These are phyloP conservation scores for Pugionium cornutum DNA, from an alignment of 345 rosid genomes.

Conservation along the genomic window DNA sequence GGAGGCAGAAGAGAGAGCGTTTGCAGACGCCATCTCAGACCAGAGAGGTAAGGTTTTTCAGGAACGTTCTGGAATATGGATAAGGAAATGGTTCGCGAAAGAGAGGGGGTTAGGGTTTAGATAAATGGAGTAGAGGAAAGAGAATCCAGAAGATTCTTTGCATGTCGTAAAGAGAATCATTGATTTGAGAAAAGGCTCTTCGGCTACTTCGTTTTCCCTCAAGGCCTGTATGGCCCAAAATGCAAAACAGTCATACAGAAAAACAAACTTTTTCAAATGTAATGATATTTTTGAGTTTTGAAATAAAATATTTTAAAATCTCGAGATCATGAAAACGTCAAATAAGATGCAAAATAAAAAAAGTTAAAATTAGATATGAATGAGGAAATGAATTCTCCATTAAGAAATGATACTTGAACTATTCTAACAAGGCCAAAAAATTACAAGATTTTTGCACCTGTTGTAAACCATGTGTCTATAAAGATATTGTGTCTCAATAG, in stretches of 20 bases:
- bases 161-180: slow-evolving; percentile 38
- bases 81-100: slow-evolving; percentile 41
- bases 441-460: no score
- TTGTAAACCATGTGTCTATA: no score
- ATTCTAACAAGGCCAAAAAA: no score
- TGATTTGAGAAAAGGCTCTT: slow-evolving; percentile 21
- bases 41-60: background rate
- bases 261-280: no score
- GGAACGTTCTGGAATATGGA: slow-evolving; percentile 18
- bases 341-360: no score
- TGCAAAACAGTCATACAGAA: background rate
- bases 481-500: no score
- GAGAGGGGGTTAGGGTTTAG: slow-evolving; percentile 54
- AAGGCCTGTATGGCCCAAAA: slow-evolving; percentile 26
- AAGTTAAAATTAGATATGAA: no score
- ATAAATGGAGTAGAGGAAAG: slow-evolving; percentile 28
- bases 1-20: slow-evolving; percentile 69
- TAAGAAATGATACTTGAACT: no score
- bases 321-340: no score
- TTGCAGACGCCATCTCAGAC: slow-evolving; percentile 66
- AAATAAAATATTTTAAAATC: no score
- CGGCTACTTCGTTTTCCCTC: background rate
- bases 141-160: slow-evolving; percentile 69
- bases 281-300: no score
- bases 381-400: no score